Percentiles rank a stretch among this genome's conserved stretches.
Conservation (phyloP, 1,284 basidiomycete species). For the Ceratorhiza oryzae-sativae region DNA sequence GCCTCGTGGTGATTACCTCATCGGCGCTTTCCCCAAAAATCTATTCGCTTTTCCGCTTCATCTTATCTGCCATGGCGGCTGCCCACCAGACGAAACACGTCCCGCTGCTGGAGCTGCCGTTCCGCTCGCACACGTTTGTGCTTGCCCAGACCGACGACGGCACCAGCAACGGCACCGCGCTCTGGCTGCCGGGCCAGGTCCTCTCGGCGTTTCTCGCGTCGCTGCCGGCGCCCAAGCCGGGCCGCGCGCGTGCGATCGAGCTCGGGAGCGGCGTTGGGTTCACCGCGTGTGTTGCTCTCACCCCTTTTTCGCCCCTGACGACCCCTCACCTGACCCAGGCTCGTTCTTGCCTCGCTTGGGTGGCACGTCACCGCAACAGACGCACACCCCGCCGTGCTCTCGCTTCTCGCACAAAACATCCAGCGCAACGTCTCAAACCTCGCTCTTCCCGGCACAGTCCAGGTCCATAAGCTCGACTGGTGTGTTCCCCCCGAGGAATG, state of each 20-base stretch:
- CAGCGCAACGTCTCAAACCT: slow-evolving; percentile 54
- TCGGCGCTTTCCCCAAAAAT: neutral
- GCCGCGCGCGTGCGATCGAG: slow-evolving; percentile 64
- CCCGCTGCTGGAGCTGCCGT: slow-evolving; percentile 58
- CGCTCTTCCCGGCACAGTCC: slow-evolving; percentile 53
- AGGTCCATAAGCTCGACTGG: slow-evolving; percentile 73
- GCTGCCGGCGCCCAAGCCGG: slow-evolving; percentile 29
- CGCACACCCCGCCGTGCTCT: slow-evolving; percentile 68
- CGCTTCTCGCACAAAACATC: slow-evolving; percentile 74
- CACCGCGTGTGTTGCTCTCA: slow-evolving; percentile 69
- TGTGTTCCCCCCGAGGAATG: slow-evolving; percentile 61
- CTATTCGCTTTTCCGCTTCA: slow-evolving; percentile 6
- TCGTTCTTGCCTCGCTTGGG: slow-evolving; percentile 72
- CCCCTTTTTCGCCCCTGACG: slow-evolving; percentile 3
- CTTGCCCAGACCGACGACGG: slow-evolving; percentile 67
- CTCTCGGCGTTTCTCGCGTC: slow-evolving; percentile 68
- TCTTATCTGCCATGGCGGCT: slow-evolving; percentile 49
- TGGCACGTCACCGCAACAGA: slow-evolving; percentile 85
- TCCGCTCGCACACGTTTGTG: slow-evolving; percentile 55
- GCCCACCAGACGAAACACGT: slow-evolving; percentile 76
- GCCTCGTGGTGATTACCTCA: slow-evolving; percentile 27
- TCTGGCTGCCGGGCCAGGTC: slow-evolving; percentile 86
- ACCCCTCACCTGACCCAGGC: slow-evolving; percentile 53
- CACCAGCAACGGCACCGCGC: slow-evolving; percentile 78
- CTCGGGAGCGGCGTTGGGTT: slow-evolving; percentile 85